Conservation (phyloP, 345 rosid species). For the Cardamine chenopodiifolia region DNA sequence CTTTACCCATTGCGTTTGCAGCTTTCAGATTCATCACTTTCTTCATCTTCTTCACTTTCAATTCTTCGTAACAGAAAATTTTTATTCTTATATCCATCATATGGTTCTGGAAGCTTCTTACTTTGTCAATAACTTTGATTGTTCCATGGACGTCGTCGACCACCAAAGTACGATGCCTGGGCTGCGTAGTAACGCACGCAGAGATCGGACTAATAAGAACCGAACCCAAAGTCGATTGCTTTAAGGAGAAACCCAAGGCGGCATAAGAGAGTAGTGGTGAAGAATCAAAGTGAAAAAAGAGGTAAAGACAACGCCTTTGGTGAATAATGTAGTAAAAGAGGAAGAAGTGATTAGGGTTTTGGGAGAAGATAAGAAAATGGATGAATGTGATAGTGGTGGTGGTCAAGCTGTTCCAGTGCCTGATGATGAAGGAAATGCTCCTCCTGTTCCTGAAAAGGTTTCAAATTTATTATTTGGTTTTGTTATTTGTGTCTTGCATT, state of each 20-base stretch:
- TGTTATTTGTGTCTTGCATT: constrained; percentile 20
- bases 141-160: constrained; percentile 37
- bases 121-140: constrained; percentile 8
- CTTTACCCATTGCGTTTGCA: neutral
- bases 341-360: constrained; percentile 37
- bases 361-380: constrained; percentile 59
- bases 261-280: constrained; percentile 25
- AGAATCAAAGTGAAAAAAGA: neutral
- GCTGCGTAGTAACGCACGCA: constrained; percentile 54
- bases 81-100: neutral
- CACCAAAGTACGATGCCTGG: constrained; percentile 53
- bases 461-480: neutral
- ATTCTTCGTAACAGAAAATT: neutral
- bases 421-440: constrained; percentile 85
- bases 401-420: constrained; percentile 66
- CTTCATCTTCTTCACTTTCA: constrained; percentile 12
- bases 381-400: constrained; percentile 70
- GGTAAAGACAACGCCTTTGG: constrained; percentile 28
- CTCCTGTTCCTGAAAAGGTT: constrained; percentile 93
- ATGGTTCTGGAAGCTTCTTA: constrained; percentile 50
- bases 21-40: constrained; percentile 22
- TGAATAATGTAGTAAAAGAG: constrained; percentile 7
- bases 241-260: constrained; percentile 38
- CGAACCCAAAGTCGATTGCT: constrained; percentile 42
- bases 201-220: constrained; percentile 41